Base-by-base conservation (phyloP, 192 early-diverging fungal genomes). In the Entomortierella beljakovae region DNA sequence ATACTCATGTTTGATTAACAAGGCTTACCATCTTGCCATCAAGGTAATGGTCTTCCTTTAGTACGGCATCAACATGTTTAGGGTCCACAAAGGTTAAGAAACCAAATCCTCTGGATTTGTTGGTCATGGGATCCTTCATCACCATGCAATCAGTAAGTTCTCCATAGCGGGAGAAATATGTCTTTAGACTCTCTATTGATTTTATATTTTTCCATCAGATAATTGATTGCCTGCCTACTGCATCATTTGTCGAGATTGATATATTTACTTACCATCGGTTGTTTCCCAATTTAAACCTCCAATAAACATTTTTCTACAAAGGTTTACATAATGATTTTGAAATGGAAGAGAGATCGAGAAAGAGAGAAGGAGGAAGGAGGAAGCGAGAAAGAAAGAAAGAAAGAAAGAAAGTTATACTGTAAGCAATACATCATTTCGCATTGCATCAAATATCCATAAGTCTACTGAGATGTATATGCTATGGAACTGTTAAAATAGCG, bases 271-370 rank as follows among this genome's bases (percentile, higher is more conserved):
- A 93, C 92, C 92, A 85, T 92, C 90, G 34, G 92, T 92, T 29
- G 92, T 93, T 71, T 93, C 92, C 91, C 91, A 93, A 80, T 92
- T 93, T 68, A 93, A 80, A 54, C 92, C 92, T 63, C 92, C 92
- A 33, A 57, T 57, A 57, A 57, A 57, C 54, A 57, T 57, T 52
- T 28, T 37, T 25, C 54, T 57, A 33, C 16, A 35, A 35, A 9
- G 22, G n/a, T 51, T 15, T 3, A 18, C 5, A 23, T 5, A 43
- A 25, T 9, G 42, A 62, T 42, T 60, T 6, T 42, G 26, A 42
- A 37, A 22, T n/a, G 33, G 23, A 52, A 18, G 42, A 9, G 9
- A 29, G 55, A 57, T 29, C 10, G n/a, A 18, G 64, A 66, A 23
- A 54, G 22, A 29, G 33, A 65, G 18, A 53, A 6, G 23, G 32